Conservation (phyloP, 2,329 filamentous ascomycete genomes). For the Rhynchosporium agropyri region DNA sequence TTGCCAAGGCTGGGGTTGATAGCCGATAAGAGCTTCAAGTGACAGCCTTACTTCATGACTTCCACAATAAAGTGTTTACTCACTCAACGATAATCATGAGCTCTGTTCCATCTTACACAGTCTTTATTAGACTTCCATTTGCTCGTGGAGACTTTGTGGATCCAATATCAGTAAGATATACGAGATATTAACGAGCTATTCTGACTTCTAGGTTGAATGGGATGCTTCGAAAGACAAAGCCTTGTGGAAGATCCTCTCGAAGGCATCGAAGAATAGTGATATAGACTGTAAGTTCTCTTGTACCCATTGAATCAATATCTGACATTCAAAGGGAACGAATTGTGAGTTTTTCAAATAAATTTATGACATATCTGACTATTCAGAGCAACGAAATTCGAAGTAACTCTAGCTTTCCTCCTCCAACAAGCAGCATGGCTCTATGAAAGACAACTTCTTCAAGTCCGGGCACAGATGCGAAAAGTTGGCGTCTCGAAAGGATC, state of each 20-base stretch:
- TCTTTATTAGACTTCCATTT: constrained; percentile 89
- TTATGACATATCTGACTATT: constrained; percentile 8
- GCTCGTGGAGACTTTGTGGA: constrained; percentile 85
- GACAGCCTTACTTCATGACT: background rate
- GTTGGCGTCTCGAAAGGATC: constrained; percentile 61
- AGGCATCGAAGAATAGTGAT: constrained; percentile 74
- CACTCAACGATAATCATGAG: constrained; percentile 34
- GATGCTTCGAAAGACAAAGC: constrained; percentile 82
- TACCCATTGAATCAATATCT: constrained; percentile 21
- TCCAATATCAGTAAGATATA: constrained; percentile 71
- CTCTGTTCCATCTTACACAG: constrained; percentile 53
- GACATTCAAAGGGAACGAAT: constrained; percentile 64
- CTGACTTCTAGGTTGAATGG: constrained; percentile 73
- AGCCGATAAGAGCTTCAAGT: background rate
- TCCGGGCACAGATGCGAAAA: constrained; percentile 86
- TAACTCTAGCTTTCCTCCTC: constrained; percentile 84
- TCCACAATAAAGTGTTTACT: background rate
- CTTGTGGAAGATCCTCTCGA: constrained; percentile 88
- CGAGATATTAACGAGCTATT: background rate
- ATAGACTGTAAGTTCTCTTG: constrained; percentile 72
- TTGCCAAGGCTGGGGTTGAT: constrained; percentile 16
- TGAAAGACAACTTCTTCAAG: constrained; percentile 85
- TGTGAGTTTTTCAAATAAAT: constrained; percentile 55
- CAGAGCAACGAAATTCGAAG: constrained; percentile 76
- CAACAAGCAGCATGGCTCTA: constrained; percentile 95